Evolutionary conservation across 345 rosid species (phyloP).

Genomic region (Leavenworthia alabamica): DNA sequence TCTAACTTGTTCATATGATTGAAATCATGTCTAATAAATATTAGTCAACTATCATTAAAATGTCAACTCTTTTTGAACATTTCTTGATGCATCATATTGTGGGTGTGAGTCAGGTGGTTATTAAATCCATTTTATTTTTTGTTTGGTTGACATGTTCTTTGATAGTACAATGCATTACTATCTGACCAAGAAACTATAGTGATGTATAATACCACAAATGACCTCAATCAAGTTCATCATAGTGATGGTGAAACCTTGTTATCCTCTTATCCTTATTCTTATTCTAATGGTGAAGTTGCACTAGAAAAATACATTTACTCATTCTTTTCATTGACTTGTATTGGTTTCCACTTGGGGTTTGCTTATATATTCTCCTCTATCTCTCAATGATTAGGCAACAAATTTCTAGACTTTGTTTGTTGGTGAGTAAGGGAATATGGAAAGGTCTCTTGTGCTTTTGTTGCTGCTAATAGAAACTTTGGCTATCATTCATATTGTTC

Average conservation of each 20-base stretch:
- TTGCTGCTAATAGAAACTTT: neutral
- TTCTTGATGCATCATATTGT: slow-evolving; percentile 10
- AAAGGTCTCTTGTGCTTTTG: neutral
- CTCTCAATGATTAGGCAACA: neutral
- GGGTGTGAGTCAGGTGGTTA: neutral
- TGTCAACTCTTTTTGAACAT: slow-evolving; percentile 13
- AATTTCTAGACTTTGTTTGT: neutral
- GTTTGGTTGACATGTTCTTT: neutral
- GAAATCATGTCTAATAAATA: neutral
- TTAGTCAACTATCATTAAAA: neutral
- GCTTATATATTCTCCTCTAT: neutral
- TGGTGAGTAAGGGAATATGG: neutral
- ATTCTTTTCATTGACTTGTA: neutral
- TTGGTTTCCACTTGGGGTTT: neutral
- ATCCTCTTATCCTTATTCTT: neutral
- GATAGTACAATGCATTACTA: neutral
- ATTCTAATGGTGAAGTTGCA: neutral
- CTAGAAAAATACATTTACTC: neutral
- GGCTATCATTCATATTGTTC: neutral
- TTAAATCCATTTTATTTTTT: neutral
- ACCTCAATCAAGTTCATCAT: neutral
- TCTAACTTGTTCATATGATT: neutral
- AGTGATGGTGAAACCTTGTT: neutral
- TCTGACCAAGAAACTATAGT: neutral
- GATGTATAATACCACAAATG: neutral